Percentiles rank a stretch among this genome's conserved stretches.
Evolutionary conservation across 306 rosid species (phyloP).

Genomic region (Lathyrus oleraceus): DNA sequence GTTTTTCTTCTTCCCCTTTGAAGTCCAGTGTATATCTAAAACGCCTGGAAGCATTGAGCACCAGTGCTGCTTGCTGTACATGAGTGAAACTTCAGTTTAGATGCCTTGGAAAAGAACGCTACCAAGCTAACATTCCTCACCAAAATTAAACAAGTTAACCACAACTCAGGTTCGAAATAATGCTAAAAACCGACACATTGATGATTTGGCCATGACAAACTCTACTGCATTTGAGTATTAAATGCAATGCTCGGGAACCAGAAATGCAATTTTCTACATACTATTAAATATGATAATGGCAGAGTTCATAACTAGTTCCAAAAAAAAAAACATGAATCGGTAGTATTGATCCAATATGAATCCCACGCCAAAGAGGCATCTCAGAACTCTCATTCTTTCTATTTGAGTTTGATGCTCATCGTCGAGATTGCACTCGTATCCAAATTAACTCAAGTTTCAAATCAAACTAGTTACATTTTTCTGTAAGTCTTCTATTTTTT

Average conservation of each 20-base stretch:
- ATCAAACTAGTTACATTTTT: slow-evolving; percentile 6
- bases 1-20: slow-evolving; percentile 73
- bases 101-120: slow-evolving; percentile 30
- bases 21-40: slow-evolving; percentile 93
- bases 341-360: slow-evolving; percentile 14
- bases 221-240: slow-evolving; percentile 12
- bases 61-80: slow-evolving; percentile 95
- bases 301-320: slow-evolving; percentile 12
- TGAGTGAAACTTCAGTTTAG: slow-evolving; percentile 39
- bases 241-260: not conserved
- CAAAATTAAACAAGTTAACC: slow-evolving; percentile 22
- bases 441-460: not conserved
- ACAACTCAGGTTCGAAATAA: slow-evolving; percentile 5
- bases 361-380: not conserved
- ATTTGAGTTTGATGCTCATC: not conserved
- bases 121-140: not conserved
- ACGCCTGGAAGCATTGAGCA: slow-evolving; percentile 93
- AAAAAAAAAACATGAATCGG: not conserved
- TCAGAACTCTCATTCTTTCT: not conserved
- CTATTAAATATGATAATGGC: slow-evolving; percentile 3
- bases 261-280: not conserved
- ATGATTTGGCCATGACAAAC: slow-evolving; percentile 8
- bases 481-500: not conserved
- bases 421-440: not conserved
- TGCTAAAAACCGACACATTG: not conserved